Base-by-base conservation (phyloP, 345 rosid genomes). In the Brassica nigra region DNA sequence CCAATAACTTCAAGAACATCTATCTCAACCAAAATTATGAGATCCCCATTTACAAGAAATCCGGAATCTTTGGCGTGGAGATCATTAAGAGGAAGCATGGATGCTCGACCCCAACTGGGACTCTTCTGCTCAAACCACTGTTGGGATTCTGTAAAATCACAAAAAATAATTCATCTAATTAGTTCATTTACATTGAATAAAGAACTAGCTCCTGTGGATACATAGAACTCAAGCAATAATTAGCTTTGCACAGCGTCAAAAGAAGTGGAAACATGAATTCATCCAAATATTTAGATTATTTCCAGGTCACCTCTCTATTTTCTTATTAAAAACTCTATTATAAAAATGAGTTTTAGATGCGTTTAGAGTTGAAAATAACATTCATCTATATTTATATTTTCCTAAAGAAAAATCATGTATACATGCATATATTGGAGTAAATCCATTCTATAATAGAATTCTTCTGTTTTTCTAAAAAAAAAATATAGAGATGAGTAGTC, bases 1-100 rank as follows among this genome's bases (percentile, higher is more conserved):
- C 81, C 82, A 34, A 63, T 0, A 31, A n/a, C 42, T 63, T 31
- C 23, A 31, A 63, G 68, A 63, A 63, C 68, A 31, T 63, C 23
- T 63, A 63, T 7, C 34, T 62, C 20, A 1, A 11, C 37, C 6
- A 62, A 0, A 2, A 62, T 30, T 12, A 12, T 71, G 70, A 87
- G 83, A 2, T 84, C 76, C 63, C 86, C 94, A 76, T 87, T 85
- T 52, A 81, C 87, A 73, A 88, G 78, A 85, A 83, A 71, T 2
- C 77, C 39, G 16, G 58, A 5, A 47, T 73, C 62, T 16, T 5
- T 62, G 62, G 6, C 61, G 52, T 44, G 28, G 34, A 73, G 69
- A 11, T 28, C 7, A 12, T n/a, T 6, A n/a, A 39, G 59, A 0
- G 30, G 59, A 33, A 42, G 1, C 7, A 29, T 58, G 0, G 6